Base-by-base conservation (phyloP, 495 filamentous ascomycete genomes). In the Penicillium robsamsonii region DNA sequence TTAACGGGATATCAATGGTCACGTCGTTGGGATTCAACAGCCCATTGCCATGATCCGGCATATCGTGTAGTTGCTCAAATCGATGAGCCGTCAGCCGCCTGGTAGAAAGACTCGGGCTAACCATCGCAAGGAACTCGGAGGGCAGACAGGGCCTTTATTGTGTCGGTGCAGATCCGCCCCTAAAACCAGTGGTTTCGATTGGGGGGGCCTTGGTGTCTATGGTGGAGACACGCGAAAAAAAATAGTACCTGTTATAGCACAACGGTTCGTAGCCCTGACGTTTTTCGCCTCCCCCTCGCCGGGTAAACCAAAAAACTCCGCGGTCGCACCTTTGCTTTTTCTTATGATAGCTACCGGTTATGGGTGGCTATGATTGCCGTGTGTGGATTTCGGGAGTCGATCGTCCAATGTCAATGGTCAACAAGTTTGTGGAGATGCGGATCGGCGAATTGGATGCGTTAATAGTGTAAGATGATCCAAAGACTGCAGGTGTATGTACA, bases 1-100 rank as follows among this genome's bases (percentile, higher is more conserved):
- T 69, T 38, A 85, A 62, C 2, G 83, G 83, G 30, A 85, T 85
- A 42, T 84, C 81, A 56, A 83, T 83, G 11, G 81, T 84, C 30
- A 75, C 79, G 63, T 85, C 83, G 59, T 83, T 79, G 1, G 77
- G 71, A 47, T 79, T 80, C 22, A 29, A 37, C 31, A 35, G 37
- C 59, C 53, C 76, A 78, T 52, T 76, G 6, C 55, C 62, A 49
- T 75, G 68, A 22, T 68, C 57, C 5, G 70, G 62, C 24, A 75
- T 57, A 29, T 77, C 72, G 11, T 70, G 73, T n/a, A 81, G 62
- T 29, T 78, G 74, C 42, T 77, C 70, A 42, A 81, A 81, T 35
- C 76, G 76, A 55, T 78, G 67, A 44, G 61, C 46, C 24, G 71
- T 75, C 53, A 76, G 68, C 48, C 73, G 73, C 55, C 74, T 75